A percentile compares a stretch with the other conserved stretches of the same genome.
Evolutionary conservation across 1,284 basidiomycete genomes (phyloP).

Genomic region (Fistulinella staudtii): DNA sequence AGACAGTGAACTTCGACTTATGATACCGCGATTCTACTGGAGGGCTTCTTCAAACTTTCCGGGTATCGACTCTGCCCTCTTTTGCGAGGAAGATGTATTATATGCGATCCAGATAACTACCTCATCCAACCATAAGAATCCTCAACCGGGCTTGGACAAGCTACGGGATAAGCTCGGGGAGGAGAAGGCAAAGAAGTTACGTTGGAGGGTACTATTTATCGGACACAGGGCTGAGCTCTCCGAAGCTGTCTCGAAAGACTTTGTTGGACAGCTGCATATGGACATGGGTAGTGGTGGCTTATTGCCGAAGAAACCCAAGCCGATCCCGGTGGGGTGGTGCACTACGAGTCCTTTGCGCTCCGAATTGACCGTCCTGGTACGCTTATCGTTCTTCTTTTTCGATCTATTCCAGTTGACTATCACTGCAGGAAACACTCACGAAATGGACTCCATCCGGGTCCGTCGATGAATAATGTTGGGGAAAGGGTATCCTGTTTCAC

Average conservation of each 20-base stretch:
- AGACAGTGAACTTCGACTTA: background rate
- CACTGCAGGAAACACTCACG: too few relatives aligned
- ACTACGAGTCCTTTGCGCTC: background rate
- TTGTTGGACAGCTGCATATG: background rate
- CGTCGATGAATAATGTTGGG: too few relatives aligned
- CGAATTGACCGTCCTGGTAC: background rate
- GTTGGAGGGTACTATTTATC: too few relatives aligned
- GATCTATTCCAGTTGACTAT: too few relatives aligned
- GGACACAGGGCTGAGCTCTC: background rate
- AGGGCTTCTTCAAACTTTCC: background rate
- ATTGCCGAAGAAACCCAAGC: background rate
- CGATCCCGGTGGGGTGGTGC: slow-evolving; percentile 3
- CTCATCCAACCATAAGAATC: too few relatives aligned
- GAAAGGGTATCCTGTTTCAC: too few relatives aligned
- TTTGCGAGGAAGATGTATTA: background rate
- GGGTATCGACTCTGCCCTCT: background rate
- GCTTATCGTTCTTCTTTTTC: background rate
- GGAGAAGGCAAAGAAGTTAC: background rate
- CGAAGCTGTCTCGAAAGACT: background rate
- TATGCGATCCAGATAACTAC: slow-evolving; percentile 5
- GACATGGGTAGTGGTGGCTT: too few relatives aligned
- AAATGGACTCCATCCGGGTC: too few relatives aligned
- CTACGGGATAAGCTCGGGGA: background rate
- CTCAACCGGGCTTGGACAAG: slow-evolving; percentile 1
- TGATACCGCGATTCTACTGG: slow-evolving; percentile 1